phyloP scores from a whole-genome alignment of 129 eudicot species.

The Escallonia rubra region DNA sequence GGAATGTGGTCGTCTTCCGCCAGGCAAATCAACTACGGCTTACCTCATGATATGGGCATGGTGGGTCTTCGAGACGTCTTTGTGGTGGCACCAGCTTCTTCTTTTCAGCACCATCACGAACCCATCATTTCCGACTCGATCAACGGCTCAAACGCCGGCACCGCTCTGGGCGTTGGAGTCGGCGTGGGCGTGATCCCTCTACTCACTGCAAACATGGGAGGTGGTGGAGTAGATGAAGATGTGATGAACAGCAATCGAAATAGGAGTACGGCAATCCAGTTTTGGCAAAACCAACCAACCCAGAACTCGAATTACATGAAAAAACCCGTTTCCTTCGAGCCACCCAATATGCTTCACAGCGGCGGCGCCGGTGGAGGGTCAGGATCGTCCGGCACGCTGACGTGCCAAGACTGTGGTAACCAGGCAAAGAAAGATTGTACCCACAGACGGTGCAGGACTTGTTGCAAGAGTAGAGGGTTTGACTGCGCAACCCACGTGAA shows the following conservation, averaged over 20 bases:
- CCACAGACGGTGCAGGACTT: conserved; percentile 77
- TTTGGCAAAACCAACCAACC: conserved; percentile 45
- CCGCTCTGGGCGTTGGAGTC: conserved; percentile 55
- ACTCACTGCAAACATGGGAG: conserved; percentile 15
- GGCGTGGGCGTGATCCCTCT: conserved; percentile 74
- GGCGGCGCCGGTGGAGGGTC: conserved; percentile 23
- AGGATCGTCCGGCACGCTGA: conserved; percentile 28
- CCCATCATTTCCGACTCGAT: conserved; percentile 23
- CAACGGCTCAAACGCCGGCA: conserved; percentile 16
- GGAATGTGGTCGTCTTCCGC: conserved; percentile 47
- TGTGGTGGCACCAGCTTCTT: conserved; percentile 58
- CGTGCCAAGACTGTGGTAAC: conserved; percentile 92
- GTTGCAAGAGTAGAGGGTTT: conserved; percentile 83
- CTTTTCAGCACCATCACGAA: conserved; percentile 27
- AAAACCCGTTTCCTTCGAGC: conserved; percentile 35
- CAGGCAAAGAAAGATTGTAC: conserved; percentile 91
- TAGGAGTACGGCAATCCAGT: conserved; percentile 26
- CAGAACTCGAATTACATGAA: conserved; percentile 24
- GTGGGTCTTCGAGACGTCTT: conserved; percentile 32
- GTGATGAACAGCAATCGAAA: conserved; percentile 7
- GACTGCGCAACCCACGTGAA: conserved; percentile 88
- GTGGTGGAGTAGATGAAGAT: conserved; percentile 8
- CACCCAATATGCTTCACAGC: conserved; percentile 9
- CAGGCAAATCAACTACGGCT: conserved; percentile 52
- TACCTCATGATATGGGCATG: conserved; percentile 73